Percentiles rank a stretch among this genome's conserved stretches.
These are phyloP conservation scores for Myrmaecium sp. DNA, from an alignment of 2,329 filamentous ascomycete species.

Conservation along the genomic window DNA sequence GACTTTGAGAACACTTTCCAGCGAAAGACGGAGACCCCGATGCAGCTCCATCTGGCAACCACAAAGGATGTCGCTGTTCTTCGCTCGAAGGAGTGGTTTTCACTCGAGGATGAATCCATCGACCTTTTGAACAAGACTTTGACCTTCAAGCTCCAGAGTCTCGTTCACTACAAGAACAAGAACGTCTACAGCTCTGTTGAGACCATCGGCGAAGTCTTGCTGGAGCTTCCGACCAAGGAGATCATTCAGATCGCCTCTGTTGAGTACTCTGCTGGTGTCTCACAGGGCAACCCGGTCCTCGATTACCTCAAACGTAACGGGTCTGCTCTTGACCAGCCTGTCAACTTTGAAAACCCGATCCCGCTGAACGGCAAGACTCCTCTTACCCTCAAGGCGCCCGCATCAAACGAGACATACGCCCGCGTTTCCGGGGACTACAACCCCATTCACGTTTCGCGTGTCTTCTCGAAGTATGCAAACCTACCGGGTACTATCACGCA, in stretches of 20 bases:
- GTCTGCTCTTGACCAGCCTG: slow-evolving; percentile 81
- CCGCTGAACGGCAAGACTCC: slow-evolving; percentile 85
- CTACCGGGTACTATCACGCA: slow-evolving; percentile 95
- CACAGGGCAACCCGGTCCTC: slow-evolving; percentile 89
- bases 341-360: slow-evolving; percentile 95
- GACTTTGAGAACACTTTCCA: slow-evolving; percentile 99
- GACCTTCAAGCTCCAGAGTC: slow-evolving; percentile 85
- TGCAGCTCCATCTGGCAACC: slow-evolving; percentile 76
- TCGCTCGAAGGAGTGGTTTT: slow-evolving; percentile 96
- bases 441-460: slow-evolving; percentile 92
- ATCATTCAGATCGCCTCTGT: slow-evolving; percentile 94
- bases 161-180: slow-evolving; percentile 90
- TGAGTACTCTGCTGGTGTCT: slow-evolving; percentile 80
- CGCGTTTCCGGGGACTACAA: slow-evolving; percentile 97
- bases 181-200: slow-evolving; percentile 79
- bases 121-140: slow-evolving; percentile 85
- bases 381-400: slow-evolving; percentile 73
- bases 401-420: slow-evolving; percentile 95
- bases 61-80: slow-evolving; percentile 87
- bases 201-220: slow-evolving; percentile 78
- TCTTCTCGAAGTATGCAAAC: slow-evolving; percentile 91
- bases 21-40: slow-evolving; percentile 86
- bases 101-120: slow-evolving; percentile 65
- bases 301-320: slow-evolving; percentile 91
- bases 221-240: slow-evolving; percentile 94